Evolutionary conservation across 805 yeast genomes (phyloP), one percentile per base, ranked within the genome.

Genomic region (Candida tammaniensis): DNA sequence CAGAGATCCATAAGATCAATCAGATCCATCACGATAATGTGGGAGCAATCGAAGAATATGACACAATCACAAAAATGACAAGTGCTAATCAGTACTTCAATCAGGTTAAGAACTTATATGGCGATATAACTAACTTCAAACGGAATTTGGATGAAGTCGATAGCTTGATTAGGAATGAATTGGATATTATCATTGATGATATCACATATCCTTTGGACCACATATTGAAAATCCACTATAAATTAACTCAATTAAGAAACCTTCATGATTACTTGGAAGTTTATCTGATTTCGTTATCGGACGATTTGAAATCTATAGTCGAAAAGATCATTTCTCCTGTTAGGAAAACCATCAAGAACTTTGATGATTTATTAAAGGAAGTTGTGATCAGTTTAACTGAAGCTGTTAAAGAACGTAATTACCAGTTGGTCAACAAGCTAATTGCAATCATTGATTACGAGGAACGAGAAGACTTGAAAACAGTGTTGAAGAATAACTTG

Each of bases 371-470:
- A 11, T 55, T 87, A 36, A 70, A 66, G 30, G 80, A 81, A 32
- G 68, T 86, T n/a, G 78, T 84, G 10, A 76, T 74, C 30, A 78
- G 77, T 33, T 49, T 87, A 23, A 76, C 87, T 7, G 97, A 88
- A 55, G 72, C 83, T 13, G 70, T 84, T 4, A 80, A 84, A 35
- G 78, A 74, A 13, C 83, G 78, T 0, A 86, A 89, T 52, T 58
- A 61, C 20, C 77, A 82, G 20, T 64, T 88, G 43, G 78, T 86
- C 1, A 79, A 80, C 23, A 77, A 89, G 34, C 55, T 84, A 30
- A 79, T 87, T 26, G 84, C 86, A 44, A 75, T 93, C 12, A 68
- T 93, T 27, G 94, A 88, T 43, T 70, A 65, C 43, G 98, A 93
- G 57, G 86, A 83, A 44, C 67, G 73, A 18, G 87, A 86, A 50